Evolutionary conservation across 192 early-diverging fungal species (phyloP).

Genomic region (Podila epigama): DNA sequence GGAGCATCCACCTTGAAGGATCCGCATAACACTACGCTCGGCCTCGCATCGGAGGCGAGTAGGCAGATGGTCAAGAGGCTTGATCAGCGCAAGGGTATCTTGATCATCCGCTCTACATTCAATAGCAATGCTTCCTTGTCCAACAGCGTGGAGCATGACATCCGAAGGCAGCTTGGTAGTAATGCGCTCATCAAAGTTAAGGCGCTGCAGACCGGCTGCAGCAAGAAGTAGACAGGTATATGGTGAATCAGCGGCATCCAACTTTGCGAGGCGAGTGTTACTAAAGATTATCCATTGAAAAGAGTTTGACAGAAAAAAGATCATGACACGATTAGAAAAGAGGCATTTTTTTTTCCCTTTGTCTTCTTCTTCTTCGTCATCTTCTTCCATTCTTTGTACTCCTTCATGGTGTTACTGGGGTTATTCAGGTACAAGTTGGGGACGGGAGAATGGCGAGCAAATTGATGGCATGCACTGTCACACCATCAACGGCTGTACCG

Average conservation of each 20-base stretch:
- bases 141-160: slow-evolving; percentile 85
- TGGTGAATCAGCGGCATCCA: slow-evolving; percentile 75
- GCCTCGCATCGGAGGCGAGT: slow-evolving; percentile 75
- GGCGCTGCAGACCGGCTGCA: slow-evolving; percentile 82
- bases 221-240: slow-evolving; percentile 87
- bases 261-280: slow-evolving; percentile 88
- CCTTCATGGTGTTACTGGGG: too few relatives aligned
- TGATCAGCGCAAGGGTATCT: slow-evolving; percentile 56
- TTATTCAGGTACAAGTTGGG: too few relatives aligned
- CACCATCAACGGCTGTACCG: too few relatives aligned
- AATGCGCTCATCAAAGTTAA: slow-evolving; percentile 74
- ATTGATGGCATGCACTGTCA: too few relatives aligned
- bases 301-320: background rate
- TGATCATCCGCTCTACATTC: slow-evolving; percentile 79
- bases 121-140: slow-evolving; percentile 90
- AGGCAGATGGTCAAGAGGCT: slow-evolving; percentile 67
- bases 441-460: too few relatives aligned
- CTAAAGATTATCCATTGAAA: slow-evolving; percentile 64
- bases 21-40: slow-evolving; percentile 88
- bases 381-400: too few relatives aligned
- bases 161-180: slow-evolving; percentile 67
- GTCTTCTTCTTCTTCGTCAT: too few relatives aligned
- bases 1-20: slow-evolving; percentile 93
- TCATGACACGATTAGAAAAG: background rate
- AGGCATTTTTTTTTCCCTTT: too few relatives aligned